Percentiles rank a stretch among this genome's conserved stretches.
phyloP scores from a whole-genome alignment of 371 early-diverging fungal genomes.

The Mucor circinelloides region DNA sequence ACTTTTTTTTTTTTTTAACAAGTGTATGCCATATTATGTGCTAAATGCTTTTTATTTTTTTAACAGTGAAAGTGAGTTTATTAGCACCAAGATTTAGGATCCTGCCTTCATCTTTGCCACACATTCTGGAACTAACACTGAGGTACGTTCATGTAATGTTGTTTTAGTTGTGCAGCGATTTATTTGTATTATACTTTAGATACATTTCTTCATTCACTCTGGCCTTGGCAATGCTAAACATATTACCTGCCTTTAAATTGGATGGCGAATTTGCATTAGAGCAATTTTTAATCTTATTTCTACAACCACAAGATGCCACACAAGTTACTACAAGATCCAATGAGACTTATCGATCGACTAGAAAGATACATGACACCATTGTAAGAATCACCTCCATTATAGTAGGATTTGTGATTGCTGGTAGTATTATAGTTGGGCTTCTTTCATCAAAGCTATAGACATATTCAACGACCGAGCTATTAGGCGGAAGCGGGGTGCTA shows the following conservation, averaged over 20 bases:
- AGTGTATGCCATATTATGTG: too few species aligned
- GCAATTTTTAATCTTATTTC: constrained; percentile 34
- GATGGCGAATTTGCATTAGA: constrained; percentile 76
- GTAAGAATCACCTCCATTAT: constrained; percentile 36
- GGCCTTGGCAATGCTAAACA: constrained; percentile 77
- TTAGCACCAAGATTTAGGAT: constrained; percentile 57
- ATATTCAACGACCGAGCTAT: neutral
- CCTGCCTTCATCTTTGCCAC: constrained; percentile 65
- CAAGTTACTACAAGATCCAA: constrained; percentile 25
- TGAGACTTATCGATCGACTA: constrained; percentile 22
- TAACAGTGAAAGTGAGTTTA: constrained; percentile 64
- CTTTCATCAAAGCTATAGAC: constrained; percentile 1
- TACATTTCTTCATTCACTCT: constrained; percentile 78
- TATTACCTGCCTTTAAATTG: constrained; percentile 74
- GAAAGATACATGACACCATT: constrained; percentile 21
- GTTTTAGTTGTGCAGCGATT: neutral
- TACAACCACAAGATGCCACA: constrained; percentile 17
- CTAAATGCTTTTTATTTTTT: neutral
- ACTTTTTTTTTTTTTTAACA: too few species aligned
- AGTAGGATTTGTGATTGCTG: constrained; percentile 49
- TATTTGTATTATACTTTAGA: constrained; percentile 21
- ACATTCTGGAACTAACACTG: constrained; percentile 53
- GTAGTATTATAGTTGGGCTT: constrained; percentile 45
- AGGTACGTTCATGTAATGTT: constrained; percentile 38
- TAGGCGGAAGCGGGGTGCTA: too few species aligned